Evolutionary conservation across 805 yeast species (phyloP), one percentile per base, ranked within the genome.

Genomic region (Lipomyces starkeyi): DNA sequence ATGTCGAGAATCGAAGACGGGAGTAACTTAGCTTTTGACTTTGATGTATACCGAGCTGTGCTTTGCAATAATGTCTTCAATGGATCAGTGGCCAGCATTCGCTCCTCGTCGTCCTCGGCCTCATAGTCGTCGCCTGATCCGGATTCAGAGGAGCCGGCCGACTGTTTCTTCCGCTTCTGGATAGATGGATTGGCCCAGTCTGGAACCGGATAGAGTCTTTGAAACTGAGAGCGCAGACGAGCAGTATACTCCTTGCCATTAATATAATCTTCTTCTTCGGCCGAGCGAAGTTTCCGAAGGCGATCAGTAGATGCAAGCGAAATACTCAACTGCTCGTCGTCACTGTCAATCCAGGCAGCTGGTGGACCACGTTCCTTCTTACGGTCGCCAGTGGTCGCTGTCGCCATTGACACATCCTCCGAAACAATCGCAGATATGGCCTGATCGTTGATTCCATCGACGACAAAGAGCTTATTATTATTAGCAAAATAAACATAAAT

Each of bases 311-410:
- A 77, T 17, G 82, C 76, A 37, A 95, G 78, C 1, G 95, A 86
- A 6, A 94, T 83, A 25, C 81, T 80, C 32, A 91, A 73, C 57
- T 82, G 83, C 70, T 93, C 98, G 77, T 95, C 99, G 75, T 93
- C 98, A 66, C 96, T 89, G 79, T 95, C 99, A 17, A 78, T 78
- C 99, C 99, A 95, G 1, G 88, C 92, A 25, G 83, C 85, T 14
- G 60, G 49, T 14, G 56, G 63, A 2, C 68, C 65, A 14, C 35
- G 43, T 71, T 74, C n/a, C 73, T 77, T 17, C 76, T 79, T 5
- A 76, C 79, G 20, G 71, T 73, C 29, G 72, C 37, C 56, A 29
- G 56, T 25, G 14, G 54, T 40, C 11, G 60, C 32, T 55, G 62
- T 32, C 27, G 61, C 29, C 17, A 66, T 54, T 14, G 76, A 81